Conservation (phyloP, 2,329 filamentous ascomycete species). For the Pseudohalonectria lignicola region DNA sequence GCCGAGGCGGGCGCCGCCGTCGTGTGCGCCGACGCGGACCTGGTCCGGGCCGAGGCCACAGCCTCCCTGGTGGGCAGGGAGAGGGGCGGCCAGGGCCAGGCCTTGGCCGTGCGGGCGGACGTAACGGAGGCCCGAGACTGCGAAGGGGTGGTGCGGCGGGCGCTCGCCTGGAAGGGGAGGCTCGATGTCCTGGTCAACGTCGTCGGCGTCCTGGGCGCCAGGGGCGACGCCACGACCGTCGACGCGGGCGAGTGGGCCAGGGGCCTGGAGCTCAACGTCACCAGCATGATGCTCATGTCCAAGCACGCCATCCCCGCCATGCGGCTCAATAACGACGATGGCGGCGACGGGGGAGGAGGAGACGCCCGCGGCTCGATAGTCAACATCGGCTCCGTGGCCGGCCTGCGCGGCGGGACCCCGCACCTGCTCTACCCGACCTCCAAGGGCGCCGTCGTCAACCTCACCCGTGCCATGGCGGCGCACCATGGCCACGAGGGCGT, state of each 20-base stretch:
- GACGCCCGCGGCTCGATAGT: conserved; percentile 39
- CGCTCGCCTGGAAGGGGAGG: conserved; percentile 37
- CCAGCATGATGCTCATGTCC: conserved; percentile 53
- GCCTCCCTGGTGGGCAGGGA: conserved; percentile 19
- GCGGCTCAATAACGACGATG: conserved; percentile 38
- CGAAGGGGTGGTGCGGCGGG: conserved; percentile 23
- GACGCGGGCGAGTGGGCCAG: conserved; percentile 47
- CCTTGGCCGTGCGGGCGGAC: conserved; percentile 33
- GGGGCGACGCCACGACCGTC: conserved; percentile 48
- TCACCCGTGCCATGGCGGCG: conserved; percentile 40
- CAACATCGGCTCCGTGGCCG: conserved; percentile 53
- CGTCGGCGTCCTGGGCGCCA: conserved; percentile 48
- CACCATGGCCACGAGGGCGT: conserved; percentile 33
- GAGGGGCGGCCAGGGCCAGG: conserved; percentile 19
- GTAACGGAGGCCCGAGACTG: conserved; percentile 45
- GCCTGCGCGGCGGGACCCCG: conserved; percentile 33
- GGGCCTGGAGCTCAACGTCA: conserved; percentile 50
- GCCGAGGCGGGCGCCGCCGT: conserved; percentile 13
- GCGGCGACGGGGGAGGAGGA: conserved; percentile 35
- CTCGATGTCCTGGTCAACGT: conserved; percentile 56
- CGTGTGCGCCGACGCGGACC: conserved; percentile 11
- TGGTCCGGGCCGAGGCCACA: conserved; percentile 9
- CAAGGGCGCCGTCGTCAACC: conserved; percentile 37
- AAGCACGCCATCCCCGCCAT: conserved; percentile 52
- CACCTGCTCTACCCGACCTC: conserved; percentile 33